Base-by-base conservation (phyloP, 2,329 filamentous ascomycete genomes). In the Fusarium guadeloupense region DNA sequence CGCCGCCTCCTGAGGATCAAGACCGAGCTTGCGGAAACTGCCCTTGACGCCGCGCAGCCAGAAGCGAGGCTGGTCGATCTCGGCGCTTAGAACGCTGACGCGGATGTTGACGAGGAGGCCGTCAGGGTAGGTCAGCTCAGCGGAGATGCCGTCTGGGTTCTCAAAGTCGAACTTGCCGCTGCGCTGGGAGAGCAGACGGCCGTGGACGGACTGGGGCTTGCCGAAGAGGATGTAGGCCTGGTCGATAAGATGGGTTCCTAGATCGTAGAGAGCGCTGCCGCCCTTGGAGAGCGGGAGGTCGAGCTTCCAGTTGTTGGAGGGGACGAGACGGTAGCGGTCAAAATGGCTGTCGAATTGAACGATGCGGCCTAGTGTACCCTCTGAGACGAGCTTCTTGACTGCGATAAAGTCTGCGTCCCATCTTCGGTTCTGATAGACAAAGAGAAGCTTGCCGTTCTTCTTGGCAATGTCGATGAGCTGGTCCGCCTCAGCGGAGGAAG, bases 331-430 rank as follows among this genome's bases (percentile, higher is more conserved):
- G 76, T 90, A 88, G 16, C 91, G 86, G 74, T 94, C 91, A 70
- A 93, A 93, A 77, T 93, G 90, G 19, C 89, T 89, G 74, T 93
- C 86, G 70, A 90, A 91, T 76, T 94, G 90, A 48, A 89, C 83
- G 33, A 93, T 77, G n/a, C 90, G 83, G 48, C 91, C 91, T 5
- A 94, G 79, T 0, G 78, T 78, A 31, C 81, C 84, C 25, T 83
- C 80, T 12, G 77, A 75, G 30, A 93, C 69, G 21, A 93, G 81
- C 64, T 87, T 82, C 66, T 80, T 81, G 39, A 92, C 79, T 0
- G 90, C 91, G 39, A 89, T 75, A 65, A 91, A 95, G 76, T 94
- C 91, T 28, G 85, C 80, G 72, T 95, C 91, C 85, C 86, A 94
- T 47, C 91, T 82, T 25, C 91, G 85, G 78, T 92, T 91, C 78